Evolutionary conservation across 2,329 filamentous ascomycete genomes (phyloP).

Genomic region (Botrytis cinerea): DNA sequence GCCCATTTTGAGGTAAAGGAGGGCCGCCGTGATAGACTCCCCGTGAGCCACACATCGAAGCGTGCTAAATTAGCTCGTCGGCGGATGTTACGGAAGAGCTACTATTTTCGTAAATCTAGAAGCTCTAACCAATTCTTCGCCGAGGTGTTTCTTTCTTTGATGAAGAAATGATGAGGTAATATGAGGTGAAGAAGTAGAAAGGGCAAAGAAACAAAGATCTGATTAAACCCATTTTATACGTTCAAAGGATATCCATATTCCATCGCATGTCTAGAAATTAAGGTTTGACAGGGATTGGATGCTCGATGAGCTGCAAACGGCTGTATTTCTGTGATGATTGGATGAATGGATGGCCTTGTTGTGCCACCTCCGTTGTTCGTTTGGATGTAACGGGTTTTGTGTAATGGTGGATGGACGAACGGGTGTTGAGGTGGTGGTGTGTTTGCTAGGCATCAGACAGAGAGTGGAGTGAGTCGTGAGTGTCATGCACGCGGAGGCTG

Average conservation of each 20-base stretch:
- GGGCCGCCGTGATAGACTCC: not conserved
- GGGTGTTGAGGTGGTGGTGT: not conserved
- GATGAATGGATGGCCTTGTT: not conserved
- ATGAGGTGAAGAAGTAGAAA: not conserved
- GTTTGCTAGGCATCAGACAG: not conserved
- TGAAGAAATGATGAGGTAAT: not conserved
- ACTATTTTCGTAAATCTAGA: not conserved
- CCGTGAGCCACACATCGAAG: not conserved
- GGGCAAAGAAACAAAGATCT: not conserved
- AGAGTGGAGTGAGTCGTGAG: not conserved
- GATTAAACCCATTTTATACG: not conserved
- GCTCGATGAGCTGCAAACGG: not conserved
- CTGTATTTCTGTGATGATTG: not conserved
- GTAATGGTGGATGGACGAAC: not conserved
- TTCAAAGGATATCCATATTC: not conserved
- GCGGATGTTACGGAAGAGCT: not conserved
- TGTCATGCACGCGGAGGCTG: not conserved
- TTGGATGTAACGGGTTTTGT: not conserved
- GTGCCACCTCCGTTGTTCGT: not conserved
- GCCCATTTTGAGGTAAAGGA: not conserved
- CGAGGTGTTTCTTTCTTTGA: not conserved
- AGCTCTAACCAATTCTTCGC: not conserved
- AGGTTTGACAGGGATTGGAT: not conserved
- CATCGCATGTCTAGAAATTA: not conserved
- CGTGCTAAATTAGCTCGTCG: not conserved